Percentiles rank a stretch among this genome's conserved stretches.
These are phyloP conservation scores for Rosa multiflora DNA, from an alignment of 306 rosid genomes.

Conservation along the genomic window DNA sequence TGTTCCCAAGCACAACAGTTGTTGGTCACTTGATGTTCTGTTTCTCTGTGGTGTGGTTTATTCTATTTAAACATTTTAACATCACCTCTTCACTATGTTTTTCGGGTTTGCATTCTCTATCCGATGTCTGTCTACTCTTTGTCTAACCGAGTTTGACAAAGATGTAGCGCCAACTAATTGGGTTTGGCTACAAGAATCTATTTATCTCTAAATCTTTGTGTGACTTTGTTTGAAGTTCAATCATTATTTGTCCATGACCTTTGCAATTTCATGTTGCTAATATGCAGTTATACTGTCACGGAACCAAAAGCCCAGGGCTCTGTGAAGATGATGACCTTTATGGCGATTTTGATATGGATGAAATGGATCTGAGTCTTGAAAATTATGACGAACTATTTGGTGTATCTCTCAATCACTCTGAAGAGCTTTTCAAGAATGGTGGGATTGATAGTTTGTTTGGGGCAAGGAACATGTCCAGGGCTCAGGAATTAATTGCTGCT, in stretches of 20 bases:
- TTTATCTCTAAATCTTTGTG: neutral
- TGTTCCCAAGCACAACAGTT: neutral
- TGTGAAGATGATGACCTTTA: conserved; percentile 51
- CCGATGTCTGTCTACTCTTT: conserved; percentile 13
- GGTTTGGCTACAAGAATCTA: neutral
- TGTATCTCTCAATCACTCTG: conserved; percentile 68
- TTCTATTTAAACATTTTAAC: neutral
- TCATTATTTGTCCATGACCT: conserved; percentile 34
- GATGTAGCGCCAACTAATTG: neutral
- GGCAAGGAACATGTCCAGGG: conserved; percentile 54
- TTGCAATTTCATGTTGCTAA: conserved; percentile 28
- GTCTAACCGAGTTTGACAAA: neutral
- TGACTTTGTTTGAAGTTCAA: neutral
- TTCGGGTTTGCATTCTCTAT: conserved; percentile 14
- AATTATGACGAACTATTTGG: conserved; percentile 91
- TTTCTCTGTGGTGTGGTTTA: neutral
- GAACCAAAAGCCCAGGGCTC: conserved; percentile 44
- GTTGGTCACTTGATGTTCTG: neutral
- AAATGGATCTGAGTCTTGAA: conserved; percentile 79
- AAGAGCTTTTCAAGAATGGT: conserved; percentile 88
- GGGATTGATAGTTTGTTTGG: conserved; percentile 92
- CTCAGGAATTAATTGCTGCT: conserved; percentile 62
- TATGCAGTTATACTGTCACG: conserved; percentile 62
- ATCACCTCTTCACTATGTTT: neutral
- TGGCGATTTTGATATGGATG: conserved; percentile 80